phyloP scores from a whole-genome alignment of 441 rosid species.

The Gossypium gossypioides region DNA sequence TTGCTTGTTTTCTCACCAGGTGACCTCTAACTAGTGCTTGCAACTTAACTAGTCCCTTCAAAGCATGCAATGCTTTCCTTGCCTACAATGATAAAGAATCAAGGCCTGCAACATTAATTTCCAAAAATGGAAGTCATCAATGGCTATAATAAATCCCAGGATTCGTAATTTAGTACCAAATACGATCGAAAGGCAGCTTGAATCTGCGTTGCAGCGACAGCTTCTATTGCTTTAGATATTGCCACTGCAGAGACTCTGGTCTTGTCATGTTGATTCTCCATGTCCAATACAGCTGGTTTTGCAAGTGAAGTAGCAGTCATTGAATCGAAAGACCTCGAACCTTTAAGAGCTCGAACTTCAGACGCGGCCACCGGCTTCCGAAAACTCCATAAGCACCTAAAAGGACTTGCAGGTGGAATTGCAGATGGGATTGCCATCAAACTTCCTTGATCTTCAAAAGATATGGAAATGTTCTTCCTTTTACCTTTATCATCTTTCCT shows the following conservation, averaged over 20 bases:
- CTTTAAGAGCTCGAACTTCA: slow-evolving; percentile 20
- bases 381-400: slow-evolving; percentile 51
- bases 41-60: slow-evolving; percentile 48
- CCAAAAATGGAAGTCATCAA: background rate
- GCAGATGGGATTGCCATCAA: slow-evolving; percentile 11
- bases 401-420: slow-evolving; percentile 18
- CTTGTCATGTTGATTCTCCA: slow-evolving; percentile 7
- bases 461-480: background rate
- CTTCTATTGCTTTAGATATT: slow-evolving; percentile 17
- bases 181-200: slow-evolving; percentile 44
- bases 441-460: slow-evolving; percentile 15
- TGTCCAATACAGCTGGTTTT: slow-evolving; percentile 4
- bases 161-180: slow-evolving; percentile 29
- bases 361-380: slow-evolving; percentile 25
- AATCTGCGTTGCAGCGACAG: slow-evolving; percentile 50
- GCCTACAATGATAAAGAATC: slow-evolving; percentile 30
- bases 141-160: background rate
- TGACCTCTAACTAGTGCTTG: slow-evolving; percentile 56
- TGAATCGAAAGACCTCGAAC: slow-evolving; percentile 26
- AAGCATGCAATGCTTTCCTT: slow-evolving; percentile 44
- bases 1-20: slow-evolving; percentile 47
- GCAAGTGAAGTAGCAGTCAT: slow-evolving; percentile 14
- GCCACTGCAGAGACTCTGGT: background rate
- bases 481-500: slow-evolving; percentile 31
- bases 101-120: background rate